phyloP scores from a whole-genome alignment of 257 asterid genomes.

The Plantago ovata region DNA sequence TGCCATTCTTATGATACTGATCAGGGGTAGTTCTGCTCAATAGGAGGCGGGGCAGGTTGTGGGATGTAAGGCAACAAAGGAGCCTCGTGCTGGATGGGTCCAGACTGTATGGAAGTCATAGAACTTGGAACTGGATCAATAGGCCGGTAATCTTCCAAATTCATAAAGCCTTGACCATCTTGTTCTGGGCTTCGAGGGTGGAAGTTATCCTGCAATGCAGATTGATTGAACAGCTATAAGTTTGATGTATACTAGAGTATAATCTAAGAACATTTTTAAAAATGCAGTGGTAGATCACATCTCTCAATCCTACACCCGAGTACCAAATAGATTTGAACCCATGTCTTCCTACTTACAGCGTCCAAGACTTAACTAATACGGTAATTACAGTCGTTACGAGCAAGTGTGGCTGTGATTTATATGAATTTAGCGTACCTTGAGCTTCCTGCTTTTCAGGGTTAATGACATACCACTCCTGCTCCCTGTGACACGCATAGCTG shows the following conservation, averaged over 20 bases:
- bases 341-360: no score
- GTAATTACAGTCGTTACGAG: no score
- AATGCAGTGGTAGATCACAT: no score
- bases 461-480: conserved; percentile 16
- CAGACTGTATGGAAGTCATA: conserved; percentile 59
- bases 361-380: no score
- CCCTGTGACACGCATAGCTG: conserved; percentile 16
- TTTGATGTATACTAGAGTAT: no score
- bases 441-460: conserved; percentile 40
- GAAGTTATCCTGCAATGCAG: conserved; percentile 32
- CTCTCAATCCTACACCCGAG: no score
- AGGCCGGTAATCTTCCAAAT: conserved; percentile 68
- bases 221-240: conserved; percentile 10
- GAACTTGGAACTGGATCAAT: conserved; percentile 78
- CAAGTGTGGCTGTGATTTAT: no score
- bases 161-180: conserved; percentile 12
- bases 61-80: conserved; percentile 86
- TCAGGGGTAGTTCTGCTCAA: conserved; percentile 25
- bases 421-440: conserved; percentile 63
- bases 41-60: conserved; percentile 65
- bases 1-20: not conserved
- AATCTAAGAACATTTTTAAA: no score
- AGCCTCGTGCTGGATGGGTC: conserved; percentile 80
- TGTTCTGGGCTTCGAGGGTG: not conserved
- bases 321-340: no score